Evolutionary conservation across 495 filamentous ascomycete genomes (phyloP).

Genomic region (Sporormia fimetaria): DNA sequence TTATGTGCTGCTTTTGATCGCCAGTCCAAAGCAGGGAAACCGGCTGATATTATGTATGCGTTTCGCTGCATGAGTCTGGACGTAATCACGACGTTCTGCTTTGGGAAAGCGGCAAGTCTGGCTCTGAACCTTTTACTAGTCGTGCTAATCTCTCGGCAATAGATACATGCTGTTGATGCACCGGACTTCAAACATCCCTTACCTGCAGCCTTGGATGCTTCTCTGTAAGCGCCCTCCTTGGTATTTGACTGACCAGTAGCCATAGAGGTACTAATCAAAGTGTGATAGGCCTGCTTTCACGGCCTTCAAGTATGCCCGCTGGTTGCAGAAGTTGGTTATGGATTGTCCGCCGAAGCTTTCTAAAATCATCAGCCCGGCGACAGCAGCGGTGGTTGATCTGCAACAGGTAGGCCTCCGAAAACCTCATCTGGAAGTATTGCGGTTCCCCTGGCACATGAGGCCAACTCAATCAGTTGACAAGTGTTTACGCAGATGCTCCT

Average conservation of each 20-base stretch:
- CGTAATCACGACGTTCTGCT: conserved; percentile 34
- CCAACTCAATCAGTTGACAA: too few relatives aligned
- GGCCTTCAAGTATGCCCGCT: conserved; percentile 31
- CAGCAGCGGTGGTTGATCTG: conserved; percentile 28
- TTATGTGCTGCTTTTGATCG: conserved; percentile 24
- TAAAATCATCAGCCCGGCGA: conserved; percentile 24
- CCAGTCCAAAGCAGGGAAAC: conserved; percentile 2
- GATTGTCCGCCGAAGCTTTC: conserved; percentile 29
- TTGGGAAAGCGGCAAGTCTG: too few relatives aligned
- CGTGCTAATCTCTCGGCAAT: too few relatives aligned
- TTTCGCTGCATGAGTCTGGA: conserved; percentile 35
- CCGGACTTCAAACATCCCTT: conserved; percentile 31
- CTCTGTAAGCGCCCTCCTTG: too few relatives aligned
- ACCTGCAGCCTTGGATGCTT: conserved; percentile 27
- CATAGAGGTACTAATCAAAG: too few relatives aligned
- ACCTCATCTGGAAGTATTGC: too few relatives aligned
- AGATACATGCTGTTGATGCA: conserved; percentile 28
- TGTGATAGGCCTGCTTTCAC: conserved; percentile 16
- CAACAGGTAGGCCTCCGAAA: too few relatives aligned
- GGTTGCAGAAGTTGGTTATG: conserved; percentile 26
- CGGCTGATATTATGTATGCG: conserved; percentile 29
- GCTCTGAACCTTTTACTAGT: too few relatives aligned
- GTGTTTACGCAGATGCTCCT: too few relatives aligned
- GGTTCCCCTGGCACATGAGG: too few relatives aligned
- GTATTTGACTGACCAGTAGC: too few relatives aligned